Evolutionary conservation across 1,284 basidiomycete species (phyloP).

Genomic region (Clitocybe nebularis): DNA sequence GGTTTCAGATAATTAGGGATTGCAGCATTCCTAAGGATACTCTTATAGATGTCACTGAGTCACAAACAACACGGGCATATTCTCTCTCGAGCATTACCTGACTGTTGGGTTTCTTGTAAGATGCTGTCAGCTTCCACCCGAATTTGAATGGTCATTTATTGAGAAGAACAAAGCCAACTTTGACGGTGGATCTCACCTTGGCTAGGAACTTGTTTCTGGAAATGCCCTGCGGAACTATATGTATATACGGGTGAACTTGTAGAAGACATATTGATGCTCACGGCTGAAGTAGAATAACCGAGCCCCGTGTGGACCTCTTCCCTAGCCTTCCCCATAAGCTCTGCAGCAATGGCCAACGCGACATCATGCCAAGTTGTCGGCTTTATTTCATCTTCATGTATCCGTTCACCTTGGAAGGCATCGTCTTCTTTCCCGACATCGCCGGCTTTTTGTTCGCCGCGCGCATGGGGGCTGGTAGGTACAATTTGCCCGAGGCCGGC

Average conservation of each 20-base stretch:
- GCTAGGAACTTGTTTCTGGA: conserved; percentile 92
- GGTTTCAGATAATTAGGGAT: conserved; percentile 80
- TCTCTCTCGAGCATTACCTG: too few relatives aligned
- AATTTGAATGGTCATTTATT: neutral
- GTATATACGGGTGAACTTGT: neutral
- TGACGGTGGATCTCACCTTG: conserved; percentile 54
- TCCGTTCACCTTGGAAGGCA: too few relatives aligned
- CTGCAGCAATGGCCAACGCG: conserved; percentile 85
- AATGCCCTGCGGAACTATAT: conserved; percentile 61
- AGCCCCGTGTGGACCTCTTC: conserved; percentile 68
- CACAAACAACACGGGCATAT: too few relatives aligned
- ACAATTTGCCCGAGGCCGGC: conserved; percentile 64
- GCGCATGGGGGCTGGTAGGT: conserved; percentile 45
- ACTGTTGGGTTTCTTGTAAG: conserved; percentile 85
- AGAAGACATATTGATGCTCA: conserved; percentile 32
- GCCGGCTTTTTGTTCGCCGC: neutral
- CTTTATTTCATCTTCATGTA: conserved; percentile 29
- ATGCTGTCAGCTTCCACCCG: conserved; percentile 68
- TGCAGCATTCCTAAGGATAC: conserved; percentile 76
- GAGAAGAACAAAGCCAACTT: neutral
- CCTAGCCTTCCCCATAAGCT: conserved; percentile 79
- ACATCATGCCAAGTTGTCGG: conserved; percentile 85
- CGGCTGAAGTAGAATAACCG: conserved; percentile 93
- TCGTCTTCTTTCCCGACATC: conserved; percentile 17
- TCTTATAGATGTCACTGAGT: too few relatives aligned